Percentiles rank a stretch among this genome's conserved stretches.
Conservation (phyloP, 2,329 filamentous ascomycete species). For the Moelleriella libera region DNA sequence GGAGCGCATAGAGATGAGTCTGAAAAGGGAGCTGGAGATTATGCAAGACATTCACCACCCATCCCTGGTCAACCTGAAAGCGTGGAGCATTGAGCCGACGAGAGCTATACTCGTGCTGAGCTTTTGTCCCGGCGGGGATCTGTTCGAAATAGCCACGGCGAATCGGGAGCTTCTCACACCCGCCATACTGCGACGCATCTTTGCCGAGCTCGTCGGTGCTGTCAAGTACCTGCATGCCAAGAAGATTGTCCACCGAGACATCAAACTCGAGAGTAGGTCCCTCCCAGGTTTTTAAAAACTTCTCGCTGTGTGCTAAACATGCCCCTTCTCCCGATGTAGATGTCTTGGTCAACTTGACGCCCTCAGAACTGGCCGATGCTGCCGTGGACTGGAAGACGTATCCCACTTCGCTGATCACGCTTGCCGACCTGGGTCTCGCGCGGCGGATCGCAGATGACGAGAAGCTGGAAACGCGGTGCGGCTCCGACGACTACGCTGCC, state of each 20-base stretch:
- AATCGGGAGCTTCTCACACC: conserved; percentile 55
- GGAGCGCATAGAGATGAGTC: conserved; percentile 79
- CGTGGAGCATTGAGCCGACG: conserved; percentile 73
- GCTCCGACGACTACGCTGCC: conserved; percentile 92
- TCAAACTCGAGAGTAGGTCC: conserved; percentile 81
- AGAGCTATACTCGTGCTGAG: conserved; percentile 76
- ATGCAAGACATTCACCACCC: conserved; percentile 80
- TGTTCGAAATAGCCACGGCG: conserved; percentile 80
- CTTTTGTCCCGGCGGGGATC: conserved; percentile 85
- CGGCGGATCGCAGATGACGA: conserved; percentile 75
- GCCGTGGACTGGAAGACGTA: conserved; percentile 58
- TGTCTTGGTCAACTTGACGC: conserved; percentile 75
- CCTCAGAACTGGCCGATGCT: conserved; percentile 48
- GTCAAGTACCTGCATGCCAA: conserved; percentile 73
- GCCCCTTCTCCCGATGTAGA: conserved; percentile 35
- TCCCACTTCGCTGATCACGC: conserved; percentile 69
- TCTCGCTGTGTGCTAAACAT: background rate
- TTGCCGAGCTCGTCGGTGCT: conserved; percentile 76
- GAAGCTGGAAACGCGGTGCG: conserved; percentile 83
- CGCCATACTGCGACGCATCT: conserved; percentile 65
- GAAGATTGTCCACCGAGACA: conserved; percentile 88
- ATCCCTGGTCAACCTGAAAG: conserved; percentile 79
- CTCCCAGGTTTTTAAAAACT: background rate
- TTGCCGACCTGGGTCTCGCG: conserved; percentile 85
- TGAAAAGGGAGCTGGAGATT: conserved; percentile 92